A percentile compares a stretch with the other conserved stretches of the same genome.
Conservation (phyloP, 1,284 basidiomycete genomes). For the Ceratobasidium sp. region DNA sequence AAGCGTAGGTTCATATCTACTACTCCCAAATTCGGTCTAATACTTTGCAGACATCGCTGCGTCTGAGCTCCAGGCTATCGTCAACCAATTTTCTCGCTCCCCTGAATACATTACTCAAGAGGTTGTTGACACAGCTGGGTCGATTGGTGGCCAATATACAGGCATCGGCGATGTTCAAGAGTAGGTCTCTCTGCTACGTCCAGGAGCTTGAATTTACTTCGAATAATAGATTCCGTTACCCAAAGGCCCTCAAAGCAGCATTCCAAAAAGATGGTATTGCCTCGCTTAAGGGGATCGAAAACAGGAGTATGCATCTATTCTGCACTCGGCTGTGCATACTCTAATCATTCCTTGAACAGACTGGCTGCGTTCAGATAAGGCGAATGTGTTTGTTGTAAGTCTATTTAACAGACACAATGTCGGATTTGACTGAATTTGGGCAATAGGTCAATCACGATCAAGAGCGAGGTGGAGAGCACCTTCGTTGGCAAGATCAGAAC, state of each 20-base stretch:
- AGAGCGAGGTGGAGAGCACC: conserved; percentile 60
- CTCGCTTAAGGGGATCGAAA: conserved; percentile 62
- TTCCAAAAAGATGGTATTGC: conserved; percentile 63
- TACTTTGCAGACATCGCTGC: neutral
- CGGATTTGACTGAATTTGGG: neutral
- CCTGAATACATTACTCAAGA: conserved; percentile 40
- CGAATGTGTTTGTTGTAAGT: conserved; percentile 66
- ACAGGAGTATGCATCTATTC: conserved; percentile 52
- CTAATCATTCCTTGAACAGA: conserved; percentile 50
- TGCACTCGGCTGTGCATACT: neutral
- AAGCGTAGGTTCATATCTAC: conserved; percentile 52
- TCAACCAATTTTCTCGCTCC: conserved; percentile 62
- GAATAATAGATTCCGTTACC: conserved; percentile 65
- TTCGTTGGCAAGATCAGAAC: conserved; percentile 62
- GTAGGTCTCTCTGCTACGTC: conserved; percentile 50
- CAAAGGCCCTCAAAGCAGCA: conserved; percentile 58
- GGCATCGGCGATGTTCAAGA: conserved; percentile 68
- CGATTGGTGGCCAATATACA: conserved; percentile 22
- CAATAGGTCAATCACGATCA: conserved; percentile 67
- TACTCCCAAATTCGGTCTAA: neutral
- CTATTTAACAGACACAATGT: neutral
- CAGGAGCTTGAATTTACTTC: neutral
- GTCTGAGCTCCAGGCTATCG: conserved; percentile 57
- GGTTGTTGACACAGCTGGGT: conserved; percentile 6
- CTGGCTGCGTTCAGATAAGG: conserved; percentile 61